Base-by-base conservation (phyloP, 805 yeast species). In the Kazachstania martiniae region DNA sequence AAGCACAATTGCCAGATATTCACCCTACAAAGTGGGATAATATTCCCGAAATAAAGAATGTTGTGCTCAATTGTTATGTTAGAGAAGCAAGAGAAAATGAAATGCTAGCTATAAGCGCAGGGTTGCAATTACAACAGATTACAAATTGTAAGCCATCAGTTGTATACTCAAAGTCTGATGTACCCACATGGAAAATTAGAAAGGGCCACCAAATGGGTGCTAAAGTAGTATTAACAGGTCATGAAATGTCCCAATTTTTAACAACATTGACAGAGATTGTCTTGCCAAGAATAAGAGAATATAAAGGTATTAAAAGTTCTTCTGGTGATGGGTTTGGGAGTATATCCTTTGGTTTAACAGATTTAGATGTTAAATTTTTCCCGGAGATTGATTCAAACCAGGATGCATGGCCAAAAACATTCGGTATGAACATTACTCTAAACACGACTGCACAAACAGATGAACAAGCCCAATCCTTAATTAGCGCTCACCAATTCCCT, bases 331-430 rank as follows among this genome's bases (percentile, higher is more conserved):
- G 70, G 33, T 70, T 67, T 48, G 99, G 98, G 37, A 82, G 84
- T 55, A 70, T 93, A 37, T 70, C 91, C 8, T 77, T 91, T 51
- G 95, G 95, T 28, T 59, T 91, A 45, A 72, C 71, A 25, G 74
- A 83, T 2, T 83, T 79, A 33, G 85, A 83, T 47, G 73, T 82
- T 32, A 74, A 72, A 47, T 69, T 68, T 51, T 91, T 91, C 70
- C 99, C 99, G 3, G 98, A 91, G 60, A 75, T 91, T 40, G 95
- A 87, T 53, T 72, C 77, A 36, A 85, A 81, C 59, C 85, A 78
- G 54, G 97, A 89, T 56, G 63, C 81, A 42, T 91, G 89, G 83
- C 87, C 94, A 24, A 72, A 66, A 42, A 74, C 86, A 19, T 84
- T 77, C 53, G 96, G 95, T 37, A 69, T 89, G 67, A 81, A 85